Evolutionary conservation across 208 protist genomes (phyloP).

Genomic region (Wallacemonas sp.): DNA sequence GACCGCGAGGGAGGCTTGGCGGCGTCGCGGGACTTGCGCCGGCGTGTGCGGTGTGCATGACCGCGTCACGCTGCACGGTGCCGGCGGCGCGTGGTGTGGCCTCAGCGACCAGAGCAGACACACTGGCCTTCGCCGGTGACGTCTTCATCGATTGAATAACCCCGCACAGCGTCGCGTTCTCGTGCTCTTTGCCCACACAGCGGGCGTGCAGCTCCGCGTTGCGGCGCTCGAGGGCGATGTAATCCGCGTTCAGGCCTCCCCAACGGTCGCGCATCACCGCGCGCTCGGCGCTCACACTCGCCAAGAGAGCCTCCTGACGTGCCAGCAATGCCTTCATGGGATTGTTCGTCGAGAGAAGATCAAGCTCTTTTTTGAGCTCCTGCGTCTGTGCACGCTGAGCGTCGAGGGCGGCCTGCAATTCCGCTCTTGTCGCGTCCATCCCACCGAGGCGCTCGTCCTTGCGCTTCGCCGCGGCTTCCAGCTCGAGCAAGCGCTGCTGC

Average conservation of each 20-base stretch:
- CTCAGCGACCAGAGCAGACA: not conserved
- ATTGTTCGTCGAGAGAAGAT: slow-evolving; percentile 32
- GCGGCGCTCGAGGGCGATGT: slow-evolving; percentile 61
- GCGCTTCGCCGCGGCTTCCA: slow-evolving; percentile 13
- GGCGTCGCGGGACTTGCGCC: no score
- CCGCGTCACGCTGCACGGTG: no score
- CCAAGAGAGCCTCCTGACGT: slow-evolving; percentile 46
- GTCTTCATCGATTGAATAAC: slow-evolving; percentile 17
- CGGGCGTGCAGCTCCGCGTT: slow-evolving; percentile 75
- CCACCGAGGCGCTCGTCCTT: slow-evolving; percentile 21
- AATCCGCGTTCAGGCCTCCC: slow-evolving; percentile 55
- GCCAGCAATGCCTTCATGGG: slow-evolving; percentile 57
- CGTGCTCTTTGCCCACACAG: slow-evolving; percentile 66
- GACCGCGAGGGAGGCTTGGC: no score
- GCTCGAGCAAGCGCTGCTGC: slow-evolving; percentile 15
- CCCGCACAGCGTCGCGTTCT: slow-evolving; percentile 57
- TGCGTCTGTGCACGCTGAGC: slow-evolving; percentile 27
- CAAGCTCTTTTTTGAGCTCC: slow-evolving; percentile 35
- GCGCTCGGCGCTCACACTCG: slow-evolving; percentile 52
- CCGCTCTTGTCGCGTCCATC: slow-evolving; percentile 22
- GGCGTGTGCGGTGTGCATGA: no score
- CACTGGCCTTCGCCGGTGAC: not conserved
- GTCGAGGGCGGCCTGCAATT: slow-evolving; percentile 32
- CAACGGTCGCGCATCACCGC: slow-evolving; percentile 48
- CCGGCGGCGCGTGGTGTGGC: not conserved